phyloP scores from a whole-genome alignment of 2,329 filamentous ascomycete genomes.

The Clonostachys byssicola region DNA sequence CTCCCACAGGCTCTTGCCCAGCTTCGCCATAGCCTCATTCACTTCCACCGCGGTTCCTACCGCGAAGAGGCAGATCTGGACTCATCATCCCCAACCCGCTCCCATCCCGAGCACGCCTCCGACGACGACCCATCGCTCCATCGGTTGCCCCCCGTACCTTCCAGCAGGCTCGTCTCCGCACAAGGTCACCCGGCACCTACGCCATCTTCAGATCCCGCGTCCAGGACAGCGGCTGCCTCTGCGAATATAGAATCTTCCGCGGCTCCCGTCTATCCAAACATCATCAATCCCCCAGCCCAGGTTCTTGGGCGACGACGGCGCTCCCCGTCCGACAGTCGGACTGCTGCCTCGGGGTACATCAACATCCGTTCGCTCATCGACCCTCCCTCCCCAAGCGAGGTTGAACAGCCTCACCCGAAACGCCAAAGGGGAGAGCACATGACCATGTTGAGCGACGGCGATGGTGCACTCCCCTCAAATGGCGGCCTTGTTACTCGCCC shows the following conservation, averaged over 20 bases:
- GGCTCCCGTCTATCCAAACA: conserved; percentile 14
- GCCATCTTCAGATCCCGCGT: conserved; percentile 7
- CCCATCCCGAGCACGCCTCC: conserved; percentile 39
- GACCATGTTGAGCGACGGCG: conserved; percentile 62
- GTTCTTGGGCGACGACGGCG: conserved; percentile 54
- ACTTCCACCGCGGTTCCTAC: conserved; percentile 26
- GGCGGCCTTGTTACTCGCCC: conserved; percentile 37
- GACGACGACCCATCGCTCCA: conserved; percentile 64
- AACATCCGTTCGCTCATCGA: conserved; percentile 7
- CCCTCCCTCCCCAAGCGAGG: neutral
- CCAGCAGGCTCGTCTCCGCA: conserved; percentile 10
- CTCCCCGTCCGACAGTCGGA: conserved; percentile 19
- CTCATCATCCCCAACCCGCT: conserved; percentile 21
- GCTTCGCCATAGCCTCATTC: conserved; percentile 8
- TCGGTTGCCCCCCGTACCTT: conserved; percentile 33
- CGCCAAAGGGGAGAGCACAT: neutral
- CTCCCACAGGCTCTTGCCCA: conserved; percentile 13
- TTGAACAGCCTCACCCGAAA: neutral
- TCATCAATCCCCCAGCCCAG: conserved; percentile 18
- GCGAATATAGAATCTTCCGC: conserved; percentile 35
- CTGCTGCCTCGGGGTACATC: too few species aligned
- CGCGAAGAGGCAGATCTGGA: conserved; percentile 37
- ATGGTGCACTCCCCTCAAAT: conserved; percentile 46
- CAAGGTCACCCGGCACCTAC: conserved; percentile 3
- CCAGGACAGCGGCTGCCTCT: conserved; percentile 20